Conservation (phyloP, 2,329 filamentous ascomycete genomes). For the Ceratocystis colombiana region DNA sequence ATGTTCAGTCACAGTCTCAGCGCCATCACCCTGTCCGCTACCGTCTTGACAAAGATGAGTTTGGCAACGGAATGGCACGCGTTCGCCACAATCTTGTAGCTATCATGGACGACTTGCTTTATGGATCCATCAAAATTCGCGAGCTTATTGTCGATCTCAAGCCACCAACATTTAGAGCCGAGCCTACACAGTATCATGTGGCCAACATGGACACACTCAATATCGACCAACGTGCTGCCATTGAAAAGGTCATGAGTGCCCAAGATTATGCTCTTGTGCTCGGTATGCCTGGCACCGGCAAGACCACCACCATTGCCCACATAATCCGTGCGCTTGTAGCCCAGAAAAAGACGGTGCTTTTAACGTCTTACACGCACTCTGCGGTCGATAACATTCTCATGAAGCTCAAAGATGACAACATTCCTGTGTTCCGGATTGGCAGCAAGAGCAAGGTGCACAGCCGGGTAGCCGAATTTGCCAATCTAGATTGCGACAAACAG, state of each 20-base stretch:
- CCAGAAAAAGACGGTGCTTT: constrained; percentile 81
- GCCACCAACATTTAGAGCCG: constrained; percentile 61
- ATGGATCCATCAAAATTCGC: constrained; percentile 61
- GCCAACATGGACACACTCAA: constrained; percentile 59
- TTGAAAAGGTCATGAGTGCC: constrained; percentile 91
- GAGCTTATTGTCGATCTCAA: constrained; percentile 69
- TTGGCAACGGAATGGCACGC: constrained; percentile 93
- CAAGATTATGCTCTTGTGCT: constrained; percentile 93
- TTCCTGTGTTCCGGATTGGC: constrained; percentile 75
- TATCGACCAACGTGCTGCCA: constrained; percentile 72
- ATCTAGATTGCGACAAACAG: constrained; percentile 63
- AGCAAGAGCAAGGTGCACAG: constrained; percentile 76
- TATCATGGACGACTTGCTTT: constrained; percentile 72
- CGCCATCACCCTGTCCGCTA: constrained; percentile 48
- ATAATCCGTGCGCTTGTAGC: constrained; percentile 85
- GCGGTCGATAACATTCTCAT: constrained; percentile 96
- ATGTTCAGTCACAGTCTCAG: not conserved
- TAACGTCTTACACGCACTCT: constrained; percentile 94
- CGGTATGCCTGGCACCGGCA: constrained; percentile 96
- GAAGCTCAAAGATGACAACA: constrained; percentile 71
- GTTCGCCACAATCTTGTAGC: constrained; percentile 89
- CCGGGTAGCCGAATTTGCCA: constrained; percentile 76
- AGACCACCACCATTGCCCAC: constrained; percentile 95
- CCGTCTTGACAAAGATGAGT: constrained; percentile 92
- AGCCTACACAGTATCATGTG: constrained; percentile 53